Percentiles rank a stretch among this genome's conserved stretches.
phyloP scores from a whole-genome alignment of 345 rosid species.

The Balakata baccata region DNA sequence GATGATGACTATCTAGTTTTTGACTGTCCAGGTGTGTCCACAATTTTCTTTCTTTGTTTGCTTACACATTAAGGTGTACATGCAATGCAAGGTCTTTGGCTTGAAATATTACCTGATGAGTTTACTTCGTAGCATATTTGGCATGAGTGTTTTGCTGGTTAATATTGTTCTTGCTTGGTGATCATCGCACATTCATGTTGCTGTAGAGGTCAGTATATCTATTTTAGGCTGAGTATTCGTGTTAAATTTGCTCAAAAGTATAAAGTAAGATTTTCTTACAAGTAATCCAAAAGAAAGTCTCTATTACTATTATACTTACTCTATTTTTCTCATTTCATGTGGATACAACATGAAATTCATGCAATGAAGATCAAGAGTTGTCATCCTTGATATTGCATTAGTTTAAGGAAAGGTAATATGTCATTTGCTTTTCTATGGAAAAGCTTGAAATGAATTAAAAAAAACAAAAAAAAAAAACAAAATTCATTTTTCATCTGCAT shows the following conservation, averaged over 20 bases:
- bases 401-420: not conserved
- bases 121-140: not conserved
- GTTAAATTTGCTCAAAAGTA: not conserved
- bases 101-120: not conserved
- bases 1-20: conserved; percentile 88
- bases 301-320: not conserved
- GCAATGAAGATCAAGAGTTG: not conserved
- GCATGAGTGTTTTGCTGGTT: not conserved
- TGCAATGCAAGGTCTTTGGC: not conserved
- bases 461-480: no score
- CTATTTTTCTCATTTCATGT: not conserved
- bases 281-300: not conserved
- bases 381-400: not conserved
- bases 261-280: not conserved
- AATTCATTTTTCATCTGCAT: not conserved
- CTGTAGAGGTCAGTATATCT: not conserved
- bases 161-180: not conserved
- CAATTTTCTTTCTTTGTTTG: not conserved
- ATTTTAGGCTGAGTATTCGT: not conserved
- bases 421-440: not conserved
- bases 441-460: not conserved
- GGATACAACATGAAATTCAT: not conserved
- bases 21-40: conserved; percentile 87
- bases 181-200: not conserved
- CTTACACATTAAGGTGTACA: not conserved